Conservation (phyloP, 2,329 filamentous ascomycete species). For the Colletotrichum nymphaeae region DNA sequence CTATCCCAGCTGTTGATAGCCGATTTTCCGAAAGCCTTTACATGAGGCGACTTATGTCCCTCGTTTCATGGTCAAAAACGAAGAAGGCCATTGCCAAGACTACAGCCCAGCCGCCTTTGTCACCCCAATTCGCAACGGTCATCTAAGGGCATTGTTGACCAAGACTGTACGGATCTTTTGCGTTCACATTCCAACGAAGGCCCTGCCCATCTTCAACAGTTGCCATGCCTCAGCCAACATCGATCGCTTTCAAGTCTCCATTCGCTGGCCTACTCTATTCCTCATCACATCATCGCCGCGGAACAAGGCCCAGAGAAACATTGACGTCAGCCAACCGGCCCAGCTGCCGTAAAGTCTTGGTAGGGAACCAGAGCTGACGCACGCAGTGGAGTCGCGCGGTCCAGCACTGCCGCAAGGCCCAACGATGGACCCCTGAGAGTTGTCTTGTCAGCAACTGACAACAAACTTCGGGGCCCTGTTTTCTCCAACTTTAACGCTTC, state of each 20-base stretch:
- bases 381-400: constrained; percentile 4
- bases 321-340: constrained; percentile 15
- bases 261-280: not conserved
- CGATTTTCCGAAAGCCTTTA: too few species aligned
- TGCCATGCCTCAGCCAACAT: not conserved
- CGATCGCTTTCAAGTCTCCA: not conserved
- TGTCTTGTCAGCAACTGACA: not conserved
- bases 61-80: too few species aligned
- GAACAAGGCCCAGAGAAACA: too few species aligned
- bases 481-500: not conserved
- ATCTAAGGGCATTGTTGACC: too few species aligned
- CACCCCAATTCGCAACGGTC: too few species aligned
- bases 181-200: not conserved
- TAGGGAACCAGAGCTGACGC: constrained; percentile 23
- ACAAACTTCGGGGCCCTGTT: not conserved
- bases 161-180: too few species aligned
- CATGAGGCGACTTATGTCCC: too few species aligned
- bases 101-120: too few species aligned
- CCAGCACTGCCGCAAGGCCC: not conserved
- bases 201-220: not conserved
- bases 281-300: too few species aligned
- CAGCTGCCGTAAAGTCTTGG: not conserved
- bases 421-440: not conserved
- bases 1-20: too few species aligned
- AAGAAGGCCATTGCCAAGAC: too few species aligned